Base-by-base conservation (phyloP, 1,284 basidiomycete species). In the Sporisorium graminicola region DNA sequence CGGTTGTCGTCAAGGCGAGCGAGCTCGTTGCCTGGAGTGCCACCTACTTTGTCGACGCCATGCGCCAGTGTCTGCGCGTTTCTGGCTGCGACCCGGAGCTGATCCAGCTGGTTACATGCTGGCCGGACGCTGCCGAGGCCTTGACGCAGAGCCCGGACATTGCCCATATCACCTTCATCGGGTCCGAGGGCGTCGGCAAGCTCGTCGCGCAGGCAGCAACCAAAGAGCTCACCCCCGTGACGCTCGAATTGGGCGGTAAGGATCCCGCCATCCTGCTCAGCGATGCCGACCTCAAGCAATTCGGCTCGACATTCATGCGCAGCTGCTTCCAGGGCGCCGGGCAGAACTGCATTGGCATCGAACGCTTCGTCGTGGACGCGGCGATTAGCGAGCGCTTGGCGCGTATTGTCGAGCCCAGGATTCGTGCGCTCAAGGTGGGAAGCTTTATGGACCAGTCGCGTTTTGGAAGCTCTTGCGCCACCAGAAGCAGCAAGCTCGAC, bases 321-420 rank as follows among this genome's bases (percentile, higher is more conserved):
- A 77, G 80, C 31, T 80, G 78, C 42, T 85, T 83, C 65, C 94
- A 95, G 88, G 94, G 94, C 70, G 90, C 90, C 46, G 96, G 96
- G 18, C 96, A 98, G 87, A 98, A 98, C 85, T 99, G 96, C 85
- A 96, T 84, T 42, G 82, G 95, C 29, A 93, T 96, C 66, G 96
- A 99, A 86, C 90, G 95, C 0, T 90, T 98, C 75, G 90, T 98
- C 50, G 94, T 98, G 35, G 93, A 94, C 78, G 85, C 87, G 0
- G 88, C 89, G 0, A 91, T 94, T 77, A 92, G 94, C 77, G 89
- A 92, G 33, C 89, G 90, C 7, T 90, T 99, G 56, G 89, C 92
- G 75, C 47, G 8, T 0, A 60, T 66, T 2, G 71, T 81, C 8
- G 50, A 63, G 29, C 73, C 80, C 3, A 71, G 82, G 9, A 79